Evolutionary conservation across 2,329 filamentous ascomycete genomes (phyloP).

Genomic region (Blastomyces emzantsi): DNA sequence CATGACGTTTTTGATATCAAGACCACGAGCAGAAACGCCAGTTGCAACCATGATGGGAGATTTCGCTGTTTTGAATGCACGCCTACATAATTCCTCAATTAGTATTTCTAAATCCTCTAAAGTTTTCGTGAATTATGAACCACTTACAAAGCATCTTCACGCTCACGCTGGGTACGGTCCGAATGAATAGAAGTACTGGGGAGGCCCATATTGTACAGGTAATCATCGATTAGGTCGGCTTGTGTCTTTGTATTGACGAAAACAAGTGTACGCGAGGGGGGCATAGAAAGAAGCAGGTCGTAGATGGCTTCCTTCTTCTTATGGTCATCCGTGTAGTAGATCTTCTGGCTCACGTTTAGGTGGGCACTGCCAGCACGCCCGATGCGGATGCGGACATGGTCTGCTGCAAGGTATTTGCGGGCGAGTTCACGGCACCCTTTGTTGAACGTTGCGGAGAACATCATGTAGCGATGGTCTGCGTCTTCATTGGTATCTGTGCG

Average conservation of each 20-base stretch:
- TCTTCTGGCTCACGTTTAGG: conserved; percentile 67
- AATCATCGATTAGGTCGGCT: conserved; percentile 82
- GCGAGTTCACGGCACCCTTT: conserved; percentile 68
- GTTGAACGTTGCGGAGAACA: conserved; percentile 95
- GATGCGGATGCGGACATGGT: conserved; percentile 72
- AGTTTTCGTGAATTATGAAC: background rate
- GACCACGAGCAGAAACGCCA: conserved; percentile 75
- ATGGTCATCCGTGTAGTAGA: conserved; percentile 54
- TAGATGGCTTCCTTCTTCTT: conserved; percentile 63
- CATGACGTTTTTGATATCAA: conserved; percentile 77
- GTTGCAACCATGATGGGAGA: conserved; percentile 78
- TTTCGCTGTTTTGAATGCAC: conserved; percentile 66
- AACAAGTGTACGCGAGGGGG: conserved; percentile 71
- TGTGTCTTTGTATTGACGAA: conserved; percentile 77
- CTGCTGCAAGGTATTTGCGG: conserved; percentile 61
- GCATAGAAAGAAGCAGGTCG: conserved; percentile 60
- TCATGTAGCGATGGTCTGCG: conserved; percentile 58
- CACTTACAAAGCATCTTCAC: conserved; percentile 72
- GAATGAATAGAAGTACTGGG: conserved; percentile 84
- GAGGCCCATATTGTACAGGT: conserved; percentile 66
- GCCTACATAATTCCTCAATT: conserved; percentile 32
- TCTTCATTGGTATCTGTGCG: conserved; percentile 62
- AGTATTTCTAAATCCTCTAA: background rate
- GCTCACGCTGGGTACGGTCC: conserved; percentile 79
- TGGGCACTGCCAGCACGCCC: conserved; percentile 80